These are phyloP conservation scores for Pluteus cervinus DNA, from an alignment of 768 basidiomycete species.

Conservation along the genomic window DNA sequence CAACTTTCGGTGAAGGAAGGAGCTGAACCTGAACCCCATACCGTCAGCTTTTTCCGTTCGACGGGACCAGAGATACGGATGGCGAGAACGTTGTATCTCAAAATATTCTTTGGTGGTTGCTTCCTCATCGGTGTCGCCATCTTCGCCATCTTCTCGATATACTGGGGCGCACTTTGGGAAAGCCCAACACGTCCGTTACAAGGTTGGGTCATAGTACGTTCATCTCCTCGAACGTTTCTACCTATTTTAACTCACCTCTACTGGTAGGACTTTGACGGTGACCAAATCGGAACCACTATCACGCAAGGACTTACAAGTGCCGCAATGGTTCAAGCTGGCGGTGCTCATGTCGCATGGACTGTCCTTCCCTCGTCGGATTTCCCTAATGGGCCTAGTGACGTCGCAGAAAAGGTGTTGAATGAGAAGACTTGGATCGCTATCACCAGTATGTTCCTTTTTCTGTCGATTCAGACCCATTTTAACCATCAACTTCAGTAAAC, in stretches of 20 bases:
- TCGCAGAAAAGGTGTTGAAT: constrained; percentile 37
- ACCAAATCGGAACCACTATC: constrained; percentile 38
- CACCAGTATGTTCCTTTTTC: constrained; percentile 29
- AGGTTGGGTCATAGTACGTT: constrained; percentile 55
- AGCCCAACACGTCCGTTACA: constrained; percentile 35
- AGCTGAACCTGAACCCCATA: too few species aligned
- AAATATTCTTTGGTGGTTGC: constrained; percentile 30
- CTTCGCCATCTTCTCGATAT: constrained; percentile 47
- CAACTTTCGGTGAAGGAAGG: too few species aligned
- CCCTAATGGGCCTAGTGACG: constrained; percentile 31
- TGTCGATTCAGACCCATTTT: neutral
- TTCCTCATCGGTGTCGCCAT: constrained; percentile 36
- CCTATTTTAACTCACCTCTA: neutral
- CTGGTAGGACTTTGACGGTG: constrained; percentile 51
- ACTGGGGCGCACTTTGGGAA: constrained; percentile 49
- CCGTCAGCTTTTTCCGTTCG: too few species aligned
- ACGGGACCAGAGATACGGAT: too few species aligned
- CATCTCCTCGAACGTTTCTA: neutral
- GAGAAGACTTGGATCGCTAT: constrained; percentile 48
- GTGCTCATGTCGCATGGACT: constrained; percentile 34
- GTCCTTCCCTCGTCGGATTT: constrained; percentile 31
- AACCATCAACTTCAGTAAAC: constrained; percentile 27
- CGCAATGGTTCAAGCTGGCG: too few species aligned
- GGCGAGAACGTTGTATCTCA: too few species aligned
- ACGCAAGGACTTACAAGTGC: constrained; percentile 23